These are phyloP conservation scores for Globisporangium middletonii DNA, from an alignment of 352 stramenopile genomes.

Conservation along the genomic window DNA sequence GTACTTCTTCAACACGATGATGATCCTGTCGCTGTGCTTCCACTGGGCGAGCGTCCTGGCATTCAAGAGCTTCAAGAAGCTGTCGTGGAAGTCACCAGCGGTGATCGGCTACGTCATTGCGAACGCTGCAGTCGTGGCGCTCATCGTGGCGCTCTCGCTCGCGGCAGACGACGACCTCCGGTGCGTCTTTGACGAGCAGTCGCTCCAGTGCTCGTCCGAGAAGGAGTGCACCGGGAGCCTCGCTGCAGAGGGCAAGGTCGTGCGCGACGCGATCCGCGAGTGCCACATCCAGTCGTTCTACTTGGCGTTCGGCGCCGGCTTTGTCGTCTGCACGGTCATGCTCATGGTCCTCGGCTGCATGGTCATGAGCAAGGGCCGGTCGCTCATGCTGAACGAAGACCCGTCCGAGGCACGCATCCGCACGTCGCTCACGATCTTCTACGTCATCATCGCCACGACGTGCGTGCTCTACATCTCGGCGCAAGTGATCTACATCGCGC, in stretches of 20 bases:
- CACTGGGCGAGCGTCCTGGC: slow-evolving; percentile 81
- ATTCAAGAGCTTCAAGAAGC: slow-evolving; percentile 86
- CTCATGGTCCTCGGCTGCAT: slow-evolving; percentile 83
- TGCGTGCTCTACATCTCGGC: slow-evolving; percentile 84
- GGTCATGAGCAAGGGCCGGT: slow-evolving; percentile 80
- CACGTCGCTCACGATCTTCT: slow-evolving; percentile 85
- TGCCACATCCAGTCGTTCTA: slow-evolving; percentile 82
- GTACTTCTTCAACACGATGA: slow-evolving; percentile 86
- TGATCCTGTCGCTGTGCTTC: slow-evolving; percentile 86
- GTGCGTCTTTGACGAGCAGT: slow-evolving; percentile 68
- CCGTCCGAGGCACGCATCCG: slow-evolving; percentile 75
- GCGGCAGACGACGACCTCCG: slow-evolving; percentile 48
- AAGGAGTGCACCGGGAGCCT: slow-evolving; percentile 51
- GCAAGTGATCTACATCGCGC: slow-evolving; percentile 84
- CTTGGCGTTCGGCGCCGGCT: slow-evolving; percentile 63
- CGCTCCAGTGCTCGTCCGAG: slow-evolving; percentile 43
- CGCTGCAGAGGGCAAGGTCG: slow-evolving; percentile 55
- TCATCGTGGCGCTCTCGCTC: slow-evolving; percentile 58
- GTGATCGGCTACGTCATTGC: slow-evolving; percentile 66
- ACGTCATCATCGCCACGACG: slow-evolving; percentile 82
- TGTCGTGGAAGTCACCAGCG: slow-evolving; percentile 72
- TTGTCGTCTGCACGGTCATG: slow-evolving; percentile 82
- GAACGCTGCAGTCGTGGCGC: slow-evolving; percentile 54
- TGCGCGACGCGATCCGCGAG: slow-evolving; percentile 60
- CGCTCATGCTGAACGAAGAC: slow-evolving; percentile 85